Percentiles rank a stretch among this genome's conserved stretches.
Evolutionary conservation across 495 filamentous ascomycete genomes (phyloP).

Genomic region (Daldinia caldariorum): DNA sequence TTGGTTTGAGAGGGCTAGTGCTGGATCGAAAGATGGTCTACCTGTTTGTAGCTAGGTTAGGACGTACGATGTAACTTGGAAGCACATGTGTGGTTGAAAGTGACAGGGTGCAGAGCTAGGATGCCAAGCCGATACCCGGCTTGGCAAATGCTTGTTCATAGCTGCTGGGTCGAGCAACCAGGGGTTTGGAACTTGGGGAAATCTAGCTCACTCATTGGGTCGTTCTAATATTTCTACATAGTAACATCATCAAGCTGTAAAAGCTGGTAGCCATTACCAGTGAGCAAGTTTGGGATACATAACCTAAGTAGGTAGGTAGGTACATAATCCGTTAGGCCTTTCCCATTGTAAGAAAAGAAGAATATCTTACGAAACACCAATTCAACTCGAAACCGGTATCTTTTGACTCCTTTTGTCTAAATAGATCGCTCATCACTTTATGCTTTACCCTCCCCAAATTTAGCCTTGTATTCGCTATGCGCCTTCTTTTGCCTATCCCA

Average conservation of each 20-base stretch:
- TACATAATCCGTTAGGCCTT: too few relatives aligned
- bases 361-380: constrained; percentile 18
- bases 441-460: constrained; percentile 55
- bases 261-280: background rate
- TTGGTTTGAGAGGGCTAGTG: constrained; percentile 16
- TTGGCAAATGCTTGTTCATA: constrained; percentile 48
- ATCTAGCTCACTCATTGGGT: constrained; percentile 3
- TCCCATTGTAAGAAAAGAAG: background rate
- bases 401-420: constrained; percentile 4
- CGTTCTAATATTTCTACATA: too few relatives aligned
- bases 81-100: constrained; percentile 17
- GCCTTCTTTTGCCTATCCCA: constrained; percentile 92
- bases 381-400: constrained; percentile 24
- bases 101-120: constrained; percentile 25
- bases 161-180: constrained; percentile 20
- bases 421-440: constrained; percentile 11
- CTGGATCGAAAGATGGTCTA: constrained; percentile 15
- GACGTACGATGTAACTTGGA: constrained; percentile 22
- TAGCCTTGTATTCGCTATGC: constrained; percentile 68
- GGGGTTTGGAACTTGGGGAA: constrained; percentile 37
- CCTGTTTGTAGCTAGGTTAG: constrained; percentile 13
- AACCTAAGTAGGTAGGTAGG: too few relatives aligned
- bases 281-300: too few relatives aligned
- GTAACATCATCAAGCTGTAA: background rate
- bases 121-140: constrained; percentile 45